Conservation (phyloP, 441 rosid genomes). For the Populus hybrid region DNA sequence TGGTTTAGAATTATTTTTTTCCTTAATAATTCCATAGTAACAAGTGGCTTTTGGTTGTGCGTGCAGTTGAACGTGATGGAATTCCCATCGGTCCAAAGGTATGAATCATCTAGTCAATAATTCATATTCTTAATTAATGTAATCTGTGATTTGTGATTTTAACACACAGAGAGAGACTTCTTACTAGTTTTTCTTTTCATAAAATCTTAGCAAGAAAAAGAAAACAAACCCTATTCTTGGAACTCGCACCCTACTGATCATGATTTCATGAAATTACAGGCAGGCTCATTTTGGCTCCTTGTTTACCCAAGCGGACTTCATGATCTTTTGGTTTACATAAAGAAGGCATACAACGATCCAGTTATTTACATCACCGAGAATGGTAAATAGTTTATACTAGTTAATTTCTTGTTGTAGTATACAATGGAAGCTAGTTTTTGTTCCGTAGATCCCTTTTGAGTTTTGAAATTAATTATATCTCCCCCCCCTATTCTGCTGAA, state of each 20-base stretch:
- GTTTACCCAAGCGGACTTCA: constrained; percentile 9
- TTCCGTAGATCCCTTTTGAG: no score
- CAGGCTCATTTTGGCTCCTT: constrained; percentile 10
- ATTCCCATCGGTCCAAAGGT: constrained; percentile 15
- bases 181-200: not conserved
- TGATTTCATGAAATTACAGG: not conserved
- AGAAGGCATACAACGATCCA: constrained; percentile 4
- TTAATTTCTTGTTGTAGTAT: not conserved
- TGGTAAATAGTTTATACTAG: not conserved
- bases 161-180: no score
- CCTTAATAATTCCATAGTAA: not conserved
- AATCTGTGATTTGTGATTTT: not conserved
- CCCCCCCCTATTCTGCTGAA: not conserved
- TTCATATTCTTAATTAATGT: not conserved
- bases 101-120: not conserved
- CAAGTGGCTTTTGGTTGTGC: not conserved
- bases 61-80: constrained; percentile 15
- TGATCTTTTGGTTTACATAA: constrained; percentile 5
- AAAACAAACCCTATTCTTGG: no score
- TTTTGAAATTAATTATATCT: no score
- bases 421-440: no score
- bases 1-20: not conserved
- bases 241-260: no score
- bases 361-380: constrained; percentile 19
- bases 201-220: no score